Conservation (phyloP, 2,329 filamentous ascomycete species). For the Nothomitra cinnamomea region DNA sequence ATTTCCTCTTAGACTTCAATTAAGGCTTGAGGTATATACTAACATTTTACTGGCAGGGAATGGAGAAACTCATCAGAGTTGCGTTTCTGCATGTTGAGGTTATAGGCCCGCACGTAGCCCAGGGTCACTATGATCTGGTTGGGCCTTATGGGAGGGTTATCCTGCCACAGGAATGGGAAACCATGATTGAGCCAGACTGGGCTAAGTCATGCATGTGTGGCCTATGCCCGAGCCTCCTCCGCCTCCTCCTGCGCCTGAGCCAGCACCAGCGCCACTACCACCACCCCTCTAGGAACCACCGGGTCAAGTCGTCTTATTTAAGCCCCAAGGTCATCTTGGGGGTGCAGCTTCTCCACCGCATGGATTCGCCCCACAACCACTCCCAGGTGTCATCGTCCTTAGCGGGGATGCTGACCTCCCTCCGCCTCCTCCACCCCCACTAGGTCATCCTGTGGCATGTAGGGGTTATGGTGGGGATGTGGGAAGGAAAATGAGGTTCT, state of each 20-base stretch:
- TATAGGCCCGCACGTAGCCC: constrained; percentile 57
- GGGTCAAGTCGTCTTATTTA: constrained; percentile 4
- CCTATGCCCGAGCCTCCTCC: constrained; percentile 33
- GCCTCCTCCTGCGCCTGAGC: constrained; percentile 13
- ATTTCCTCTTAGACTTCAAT: not conserved
- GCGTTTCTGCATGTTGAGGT: constrained; percentile 68
- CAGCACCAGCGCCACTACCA: constrained; percentile 17
- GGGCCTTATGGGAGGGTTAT: constrained; percentile 71
- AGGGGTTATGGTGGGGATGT: too few species aligned
- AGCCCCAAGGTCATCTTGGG: constrained; percentile 10
- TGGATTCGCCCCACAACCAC: constrained; percentile 8
- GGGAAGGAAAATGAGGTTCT: too few species aligned
- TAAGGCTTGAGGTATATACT: not conserved
- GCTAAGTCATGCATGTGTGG: constrained; percentile 50
- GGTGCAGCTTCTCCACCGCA: constrained; percentile 11
- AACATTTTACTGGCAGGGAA: constrained; percentile 40
- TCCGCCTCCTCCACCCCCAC: constrained; percentile 5
- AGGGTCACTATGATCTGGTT: constrained; percentile 65
- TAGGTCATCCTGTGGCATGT: not conserved
- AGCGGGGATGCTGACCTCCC: not conserved
- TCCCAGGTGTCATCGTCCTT: not conserved
- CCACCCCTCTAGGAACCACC: not conserved
- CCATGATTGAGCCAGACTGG: constrained; percentile 64
- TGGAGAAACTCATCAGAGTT: constrained; percentile 75
- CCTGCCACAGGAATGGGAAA: constrained; percentile 66